A percentile compares a stretch with the other conserved stretches of the same genome.
phyloP scores from a whole-genome alignment of 2,329 filamentous ascomycete species.

The Claviceps pazoutovae region DNA sequence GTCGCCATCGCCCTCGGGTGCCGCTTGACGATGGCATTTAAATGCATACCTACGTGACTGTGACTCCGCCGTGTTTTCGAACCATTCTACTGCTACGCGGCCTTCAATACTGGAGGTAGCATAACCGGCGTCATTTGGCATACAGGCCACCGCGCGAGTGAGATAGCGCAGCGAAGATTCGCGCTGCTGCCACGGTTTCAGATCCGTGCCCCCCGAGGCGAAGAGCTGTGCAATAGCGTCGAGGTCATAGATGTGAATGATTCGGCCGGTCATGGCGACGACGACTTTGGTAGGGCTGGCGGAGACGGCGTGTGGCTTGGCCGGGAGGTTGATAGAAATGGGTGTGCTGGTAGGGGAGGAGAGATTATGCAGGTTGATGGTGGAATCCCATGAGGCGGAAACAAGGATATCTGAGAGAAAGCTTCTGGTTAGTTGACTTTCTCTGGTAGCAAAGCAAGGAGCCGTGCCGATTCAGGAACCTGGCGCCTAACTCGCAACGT shows the following conservation, averaged over 20 bases:
- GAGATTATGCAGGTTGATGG: conserved; percentile 69
- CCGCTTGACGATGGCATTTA: conserved; percentile 84
- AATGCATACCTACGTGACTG: conserved; percentile 95
- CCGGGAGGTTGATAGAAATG: conserved; percentile 58
- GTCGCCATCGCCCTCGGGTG: conserved; percentile 50
- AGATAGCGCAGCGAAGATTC: conserved; percentile 95
- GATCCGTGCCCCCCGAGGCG: conserved; percentile 25
- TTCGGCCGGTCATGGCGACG: conserved; percentile 85
- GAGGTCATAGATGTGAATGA: conserved; percentile 92
- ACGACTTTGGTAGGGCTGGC: conserved; percentile 69
- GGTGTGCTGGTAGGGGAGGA: conserved; percentile 35
- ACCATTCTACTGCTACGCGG: conserved; percentile 93
- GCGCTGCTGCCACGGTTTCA: conserved; percentile 81
- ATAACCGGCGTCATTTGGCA: conserved; percentile 93
- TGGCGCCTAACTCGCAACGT: conserved; percentile 12
- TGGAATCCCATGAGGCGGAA: conserved; percentile 88
- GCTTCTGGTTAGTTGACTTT: not conserved
- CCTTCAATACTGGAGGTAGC: conserved; percentile 88
- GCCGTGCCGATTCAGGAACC: too few relatives aligned
- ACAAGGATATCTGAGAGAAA: conserved; percentile 53
- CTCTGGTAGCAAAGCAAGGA: too few relatives aligned
- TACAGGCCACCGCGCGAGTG: conserved; percentile 83
- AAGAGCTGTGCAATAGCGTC: conserved; percentile 46
- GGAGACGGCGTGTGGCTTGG: conserved; percentile 81
- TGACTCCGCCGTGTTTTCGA: conserved; percentile 74